These are phyloP conservation scores for Chamaecyparis obtusa DNA, from an alignment of 75 land plant genomes.

Conservation along the genomic window DNA sequence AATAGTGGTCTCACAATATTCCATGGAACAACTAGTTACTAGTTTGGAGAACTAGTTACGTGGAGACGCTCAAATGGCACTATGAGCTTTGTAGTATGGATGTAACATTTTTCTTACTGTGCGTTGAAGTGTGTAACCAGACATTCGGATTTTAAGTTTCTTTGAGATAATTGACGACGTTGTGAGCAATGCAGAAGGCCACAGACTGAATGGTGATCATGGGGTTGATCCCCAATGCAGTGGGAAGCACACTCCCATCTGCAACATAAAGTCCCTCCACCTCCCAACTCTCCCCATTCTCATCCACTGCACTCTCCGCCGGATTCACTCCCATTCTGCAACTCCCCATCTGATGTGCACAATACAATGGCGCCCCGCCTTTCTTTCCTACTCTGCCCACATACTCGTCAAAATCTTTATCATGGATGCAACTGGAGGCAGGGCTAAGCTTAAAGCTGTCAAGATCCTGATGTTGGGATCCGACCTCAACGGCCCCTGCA, in stretches of 20 bases:
- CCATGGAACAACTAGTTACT: too few species aligned
- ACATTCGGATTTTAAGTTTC: background rate
- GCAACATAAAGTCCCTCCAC: constrained; percentile 21
- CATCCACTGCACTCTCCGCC: constrained; percentile 12
- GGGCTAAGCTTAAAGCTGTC: constrained; percentile 2
- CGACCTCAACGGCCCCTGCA: constrained; percentile 35
- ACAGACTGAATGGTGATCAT: constrained; percentile 29
- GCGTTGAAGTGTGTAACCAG: too few species aligned
- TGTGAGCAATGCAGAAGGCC: constrained; percentile 26
- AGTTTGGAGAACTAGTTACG: too few species aligned
- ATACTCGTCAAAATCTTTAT: constrained; percentile 36
- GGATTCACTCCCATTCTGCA: constrained; percentile 23
- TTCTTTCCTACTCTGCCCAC: constrained; percentile 24
- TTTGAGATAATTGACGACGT: background rate
- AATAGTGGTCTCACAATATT: too few species aligned
- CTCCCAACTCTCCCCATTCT: constrained; percentile 23
- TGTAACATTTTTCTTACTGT: too few species aligned
- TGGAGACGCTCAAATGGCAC: too few species aligned
- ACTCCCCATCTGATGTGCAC: constrained; percentile 34
- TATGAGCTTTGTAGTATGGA: too few species aligned
- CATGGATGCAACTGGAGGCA: too few species aligned
- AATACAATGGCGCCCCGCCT: background rate
- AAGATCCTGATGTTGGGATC: constrained; percentile 24
- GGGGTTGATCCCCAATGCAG: constrained; percentile 23
- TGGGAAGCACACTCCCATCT: constrained; percentile 29